Evolutionary conservation across 2,329 filamentous ascomycete genomes (phyloP), one percentile per base, ranked within the genome.

Genomic region (Bipolaris victoriae): DNA sequence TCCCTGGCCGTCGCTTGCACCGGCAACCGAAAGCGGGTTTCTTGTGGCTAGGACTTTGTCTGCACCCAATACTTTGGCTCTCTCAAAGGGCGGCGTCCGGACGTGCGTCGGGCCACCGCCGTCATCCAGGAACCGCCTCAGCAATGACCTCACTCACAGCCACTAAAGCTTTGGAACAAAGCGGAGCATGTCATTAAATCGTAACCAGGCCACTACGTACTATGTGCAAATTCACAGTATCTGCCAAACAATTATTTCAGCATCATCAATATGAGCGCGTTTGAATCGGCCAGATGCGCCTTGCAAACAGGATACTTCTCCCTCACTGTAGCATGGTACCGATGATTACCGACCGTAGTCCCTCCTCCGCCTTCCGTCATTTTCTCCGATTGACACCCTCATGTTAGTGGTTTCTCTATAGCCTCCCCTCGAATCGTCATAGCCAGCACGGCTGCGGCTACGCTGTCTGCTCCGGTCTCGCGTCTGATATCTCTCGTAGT

Each of bases 391-490:
- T 35, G 46, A 40, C 37, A 41, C 63, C 62, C 73, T 69, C 49
- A 71, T 69, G 57, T 68, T 65, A 50, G 75, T 76, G 52, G 75
- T 76, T 51, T 71, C 68, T 45, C 63, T 63, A 33, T 62, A 66
- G 50, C 70, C 69, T 6, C 63, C 71, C 40, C 69, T 56, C 35
- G 68, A 60, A 35, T 72, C 68, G 3, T 69, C 65, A 22, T 68
- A 68, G 35, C 67, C 66, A n/a, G 69, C 70, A 7, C 73, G 60
- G 53, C 68, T 72, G 57, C 65, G 60, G 48, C 74, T 76, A 59
- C 68, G 62, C 55, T 65, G 64, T 44, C 69, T 55, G 57, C 67
- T 74, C 53, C 65, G 57, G 41, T 64, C 61, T 22, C 65, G 63
- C 43, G 69, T 57, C 52, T 65, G 58, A 40, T 64, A 65, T 49